Evolutionary conservation across 345 rosid species (phyloP).

Genomic region (Orychophragmus violaceus): DNA sequence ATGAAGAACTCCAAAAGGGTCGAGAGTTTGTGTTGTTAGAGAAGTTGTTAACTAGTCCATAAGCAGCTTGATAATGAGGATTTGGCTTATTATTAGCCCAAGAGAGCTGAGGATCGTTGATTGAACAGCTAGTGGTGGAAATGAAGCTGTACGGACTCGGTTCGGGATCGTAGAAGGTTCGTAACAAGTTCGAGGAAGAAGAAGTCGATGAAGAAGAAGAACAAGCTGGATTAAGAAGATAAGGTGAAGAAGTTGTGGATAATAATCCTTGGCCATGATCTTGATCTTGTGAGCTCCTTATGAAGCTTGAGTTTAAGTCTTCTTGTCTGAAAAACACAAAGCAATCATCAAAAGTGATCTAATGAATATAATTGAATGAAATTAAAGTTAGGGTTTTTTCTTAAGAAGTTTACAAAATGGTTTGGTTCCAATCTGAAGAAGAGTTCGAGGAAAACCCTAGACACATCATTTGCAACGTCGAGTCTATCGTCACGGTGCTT

Average conservation of each 20-base stretch:
- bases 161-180: constrained; percentile 36
- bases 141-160: constrained; percentile 33
- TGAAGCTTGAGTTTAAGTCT: constrained; percentile 41
- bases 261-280: constrained; percentile 27
- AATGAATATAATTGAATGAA: not conserved
- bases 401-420: constrained; percentile 18
- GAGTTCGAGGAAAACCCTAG: constrained; percentile 32
- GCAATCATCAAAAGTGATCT: not conserved
- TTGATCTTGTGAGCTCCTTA: constrained; percentile 31
- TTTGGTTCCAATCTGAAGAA: constrained; percentile 31
- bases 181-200: constrained; percentile 37
- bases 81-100: constrained; percentile 37
- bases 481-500: constrained; percentile 34
- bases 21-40: constrained; percentile 25
- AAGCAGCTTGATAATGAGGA: constrained; percentile 21
- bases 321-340: constrained; percentile 38
- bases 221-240: constrained; percentile 19
- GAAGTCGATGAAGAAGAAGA: constrained; percentile 36
- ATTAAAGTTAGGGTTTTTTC: not conserved
- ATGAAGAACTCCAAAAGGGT: constrained; percentile 31
- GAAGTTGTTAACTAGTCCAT: constrained; percentile 27
- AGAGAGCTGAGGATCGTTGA: constrained; percentile 33
- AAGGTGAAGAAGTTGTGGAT: constrained; percentile 26
- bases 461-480: constrained; percentile 33
- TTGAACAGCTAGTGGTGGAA: constrained; percentile 32